These are phyloP conservation scores for Penicillium sp. DNA, from an alignment of 2,329 filamentous ascomycete species.

Conservation along the genomic window DNA sequence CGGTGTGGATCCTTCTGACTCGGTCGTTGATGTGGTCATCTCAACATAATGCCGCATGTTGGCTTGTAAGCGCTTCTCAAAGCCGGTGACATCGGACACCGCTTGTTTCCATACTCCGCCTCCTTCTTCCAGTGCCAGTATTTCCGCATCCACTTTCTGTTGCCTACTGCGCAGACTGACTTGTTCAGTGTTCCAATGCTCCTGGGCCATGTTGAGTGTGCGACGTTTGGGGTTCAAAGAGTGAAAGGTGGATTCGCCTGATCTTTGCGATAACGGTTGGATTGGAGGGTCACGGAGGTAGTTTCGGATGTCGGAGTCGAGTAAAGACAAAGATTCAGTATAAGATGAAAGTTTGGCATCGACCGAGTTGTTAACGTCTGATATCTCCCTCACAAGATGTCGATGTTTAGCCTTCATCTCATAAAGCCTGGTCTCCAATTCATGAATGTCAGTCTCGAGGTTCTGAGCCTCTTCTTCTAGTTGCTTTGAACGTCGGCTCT, in stretches of 20 bases:
- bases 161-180: slow-evolving; percentile 45
- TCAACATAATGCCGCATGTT: slow-evolving; percentile 35
- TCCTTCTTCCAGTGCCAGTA: slow-evolving; percentile 57
- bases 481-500: slow-evolving; percentile 43
- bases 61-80: slow-evolving; percentile 42
- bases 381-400: slow-evolving; percentile 52
- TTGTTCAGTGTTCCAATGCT: slow-evolving; percentile 55
- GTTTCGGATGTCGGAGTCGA: slow-evolving; percentile 53
- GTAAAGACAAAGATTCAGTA: slow-evolving; percentile 52
- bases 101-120: slow-evolving; percentile 58
- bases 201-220: slow-evolving; percentile 59
- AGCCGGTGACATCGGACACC: slow-evolving; percentile 50
- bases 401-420: slow-evolving; percentile 56
- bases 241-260: slow-evolving; percentile 44
- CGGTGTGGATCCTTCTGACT: slow-evolving; percentile 9
- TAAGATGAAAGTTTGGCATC: slow-evolving; percentile 60
- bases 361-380: slow-evolving; percentile 54
- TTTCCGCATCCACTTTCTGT: slow-evolving; percentile 51
- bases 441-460: slow-evolving; percentile 56
- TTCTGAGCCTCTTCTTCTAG: slow-evolving; percentile 51
- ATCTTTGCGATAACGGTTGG: slow-evolving; percentile 33
- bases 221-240: slow-evolving; percentile 55
- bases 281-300: slow-evolving; percentile 52
- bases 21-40: slow-evolving; percentile 19
- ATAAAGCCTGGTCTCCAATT: slow-evolving; percentile 55